Evolutionary conservation across 345 rosid species (phyloP), one percentile per base, ranked within the genome.

Genomic region (Sisymbrium irio): DNA sequence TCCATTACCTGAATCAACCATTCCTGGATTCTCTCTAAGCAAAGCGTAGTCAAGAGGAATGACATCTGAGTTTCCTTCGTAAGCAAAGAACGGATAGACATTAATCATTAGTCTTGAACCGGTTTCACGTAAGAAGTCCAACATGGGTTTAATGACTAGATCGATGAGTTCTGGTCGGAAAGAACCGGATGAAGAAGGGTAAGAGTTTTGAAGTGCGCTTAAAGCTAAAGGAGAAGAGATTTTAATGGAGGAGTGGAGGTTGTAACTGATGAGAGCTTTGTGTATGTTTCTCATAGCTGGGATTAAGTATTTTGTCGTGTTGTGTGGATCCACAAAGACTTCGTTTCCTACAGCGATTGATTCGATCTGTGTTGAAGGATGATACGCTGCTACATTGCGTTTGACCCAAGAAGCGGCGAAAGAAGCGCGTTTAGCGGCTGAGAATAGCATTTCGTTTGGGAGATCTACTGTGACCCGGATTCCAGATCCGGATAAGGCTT

Each of bases 271-370:
- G 2, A 95, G 79, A 62, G 99, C 92, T 74, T 82, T 63, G 72
- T 95, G 99, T 60, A 95, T 76, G 58, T 95, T 95, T 76, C 77
- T 83, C 98, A 95, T 90, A 44, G 99, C 99, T 2, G 81, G 86
- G 8, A 95, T 47, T 55, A 95, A 86, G 79, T 66, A 92, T 36
- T 56, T 75, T 49, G 99, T 95, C 4, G 89, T 86, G 82, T 90
- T 87, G 73, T 78, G 89, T 6, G 96, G 59, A 66, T 95, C 99
- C 1, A 87, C 97, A 60, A 94, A 91, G 4, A 95, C 99, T 73
- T 95, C 99, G 59, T 95, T 95, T 0, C 99, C 99, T 0, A 90
- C 97, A 6, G 92, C 99, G 25, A 95, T 85, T 77, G 96, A 88
- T 82, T 90, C 97, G 80, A 95, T 88, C 58, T 85, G 79, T 17